Base-by-base conservation (phyloP, 805 yeast genomes). In the Cephaloascus fragrans region DNA sequence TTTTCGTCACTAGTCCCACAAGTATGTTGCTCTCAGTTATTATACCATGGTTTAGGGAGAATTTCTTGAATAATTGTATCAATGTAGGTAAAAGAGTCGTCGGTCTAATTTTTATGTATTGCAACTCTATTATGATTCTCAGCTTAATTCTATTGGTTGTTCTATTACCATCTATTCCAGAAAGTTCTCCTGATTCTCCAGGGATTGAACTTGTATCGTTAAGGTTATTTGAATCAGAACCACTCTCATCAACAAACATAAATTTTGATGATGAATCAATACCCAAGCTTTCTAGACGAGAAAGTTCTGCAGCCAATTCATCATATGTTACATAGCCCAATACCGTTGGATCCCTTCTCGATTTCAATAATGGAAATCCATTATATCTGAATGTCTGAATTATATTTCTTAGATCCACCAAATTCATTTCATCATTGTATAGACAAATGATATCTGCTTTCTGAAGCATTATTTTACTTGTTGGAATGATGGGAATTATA, bases 311-410 rank as follows among this genome's bases (percentile, higher is more conserved):
- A 8, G 28, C 6, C 12, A 23, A 12, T 8, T 23, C 28, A 8
- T 23, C 10, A 12, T 23, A 12, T 23, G 28, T 23, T 23, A 74
- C 47, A 56, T 64, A 69, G 1, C 80, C 80, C 3, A 62, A 33
- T 3, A 75, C 44, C 3, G 47, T 53, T 19, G 51, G 63, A 36
- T 52, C 60, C 12, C 46, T 46, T 36, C 47, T 50, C 37, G 57
- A 61, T 39, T 53, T 55, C 47, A 73, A 57, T 8, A 67, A 63
- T 6, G 77, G 82, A 45, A 63, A 64, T 9, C 72, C 80, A 37
- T 57, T 55, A 39, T 37, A 53, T 2, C 51, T 40, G 26, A 47
- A 36, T 3, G 42, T 37, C 0, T 41, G 38, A 3, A 51, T 23
- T 4, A 57, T 19, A 1, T 37, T n/a, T 19, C 48, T 43, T 18